Base-by-base conservation (phyloP, 345 rosid genomes). In the Mangifera indica region DNA sequence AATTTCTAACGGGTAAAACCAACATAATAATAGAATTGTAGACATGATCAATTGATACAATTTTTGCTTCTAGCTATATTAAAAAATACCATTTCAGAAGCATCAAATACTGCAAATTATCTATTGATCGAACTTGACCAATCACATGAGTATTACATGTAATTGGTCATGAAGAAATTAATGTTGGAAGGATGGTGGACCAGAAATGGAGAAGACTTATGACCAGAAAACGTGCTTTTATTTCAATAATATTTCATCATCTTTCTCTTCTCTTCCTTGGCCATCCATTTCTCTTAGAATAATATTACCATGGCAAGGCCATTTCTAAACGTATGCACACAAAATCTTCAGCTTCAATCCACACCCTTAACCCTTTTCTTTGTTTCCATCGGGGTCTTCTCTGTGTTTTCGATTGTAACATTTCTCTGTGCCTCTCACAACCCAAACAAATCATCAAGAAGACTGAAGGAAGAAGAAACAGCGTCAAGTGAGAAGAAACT, bases 401-500 rank as follows among this genome's bases (percentile, higher is more conserved):
- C 69, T 9, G 57, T 80, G 0, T 29, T 78, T 49, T 82, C 86
- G 0, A 13, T 82, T 24, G 32, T 73, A 2, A 26, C 57, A 0
- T 69, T 71, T 49, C 74, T 73, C 0, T 74, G 79, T 70, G 75
- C 51, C 63, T 77, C 73, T 61, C 79, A 55, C 17, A 67, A 48
- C 18, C 45, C 52, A 17, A 73, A 53, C 59, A 72, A 40, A 45
- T 70, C 78, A 1, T 29, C 7, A 21, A 58, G 7, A 63, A 52
- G 52, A 10, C 45, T 69, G 2, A 63, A 3, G 29, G 49, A 66
- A 0, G 69, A 68, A 34, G n/a, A 17, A 10, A 26, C 10, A 15
- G 17, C 7, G 34, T 67, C 82, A 20, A 67, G 53, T 48, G 76
- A 69, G 45, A 79, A 57, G 52, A 83, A 13, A 80, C 70, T 81